Conservation (phyloP, 306 rosid species). For the Cicer cuneatum region DNA sequence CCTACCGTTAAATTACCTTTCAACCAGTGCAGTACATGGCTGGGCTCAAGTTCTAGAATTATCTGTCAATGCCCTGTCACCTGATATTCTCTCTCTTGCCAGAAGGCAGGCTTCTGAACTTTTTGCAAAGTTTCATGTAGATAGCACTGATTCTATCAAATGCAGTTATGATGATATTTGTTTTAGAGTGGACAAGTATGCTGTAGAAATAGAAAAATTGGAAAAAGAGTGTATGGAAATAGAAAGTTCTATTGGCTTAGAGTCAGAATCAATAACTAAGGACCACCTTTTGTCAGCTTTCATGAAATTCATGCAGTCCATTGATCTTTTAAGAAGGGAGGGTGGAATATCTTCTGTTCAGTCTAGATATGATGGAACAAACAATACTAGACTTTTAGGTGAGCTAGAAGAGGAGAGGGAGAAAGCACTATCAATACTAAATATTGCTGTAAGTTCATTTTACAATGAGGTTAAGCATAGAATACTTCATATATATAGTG, state of each 20-base stretch:
- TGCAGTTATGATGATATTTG: conserved; percentile 70
- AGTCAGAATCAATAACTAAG: conserved; percentile 80
- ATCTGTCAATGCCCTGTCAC: conserved; percentile 67
- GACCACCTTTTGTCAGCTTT: conserved; percentile 75
- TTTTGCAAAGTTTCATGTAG: conserved; percentile 61
- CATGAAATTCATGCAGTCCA: conserved; percentile 71
- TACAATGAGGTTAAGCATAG: conserved; percentile 64
- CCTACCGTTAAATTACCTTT: conserved; percentile 79
- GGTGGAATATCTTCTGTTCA: conserved; percentile 57
- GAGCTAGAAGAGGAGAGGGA: conserved; percentile 69
- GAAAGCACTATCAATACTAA: conserved; percentile 58
- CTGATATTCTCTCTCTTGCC: conserved; percentile 81
- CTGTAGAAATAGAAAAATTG: conserved; percentile 70
- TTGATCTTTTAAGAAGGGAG: conserved; percentile 62
- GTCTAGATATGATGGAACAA: conserved; percentile 61
- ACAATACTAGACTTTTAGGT: conserved; percentile 51
- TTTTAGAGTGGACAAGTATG: conserved; percentile 69
- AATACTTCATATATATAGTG: conserved; percentile 55
- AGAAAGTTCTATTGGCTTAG: conserved; percentile 68
- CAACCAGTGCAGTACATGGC: conserved; percentile 88
- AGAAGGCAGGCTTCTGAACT: conserved; percentile 93
- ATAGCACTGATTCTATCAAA: conserved; percentile 60
- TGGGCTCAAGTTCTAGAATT: conserved; percentile 91
- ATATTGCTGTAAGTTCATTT: conserved; percentile 64
- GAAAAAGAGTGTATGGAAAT: conserved; percentile 74